Base-by-base conservation (phyloP, 73 alveolate species). In the Breviolum minutum region DNA sequence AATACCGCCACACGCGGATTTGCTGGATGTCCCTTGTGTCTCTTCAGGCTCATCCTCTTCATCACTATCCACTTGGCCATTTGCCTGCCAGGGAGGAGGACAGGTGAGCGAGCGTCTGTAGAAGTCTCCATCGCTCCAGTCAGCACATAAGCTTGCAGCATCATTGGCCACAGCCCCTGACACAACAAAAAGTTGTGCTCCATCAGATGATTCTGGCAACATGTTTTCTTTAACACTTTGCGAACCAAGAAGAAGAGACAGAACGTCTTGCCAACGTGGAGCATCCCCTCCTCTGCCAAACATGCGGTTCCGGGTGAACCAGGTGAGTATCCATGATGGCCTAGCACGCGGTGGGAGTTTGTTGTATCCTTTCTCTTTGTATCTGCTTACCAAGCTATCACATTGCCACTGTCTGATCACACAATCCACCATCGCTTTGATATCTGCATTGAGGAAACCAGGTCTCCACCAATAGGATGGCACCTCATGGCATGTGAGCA, bases 401-500 rank as follows among this genome's bases (percentile, higher is more conserved):
- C 86, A 70, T 48, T 90, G 96, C 96, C 96, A 90, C 87, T 71
- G 96, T 30, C 87, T 63, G 70, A 90, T 60, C 73, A 90, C 96
- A 63, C 87, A 90, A 48, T 90, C 87, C 76, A 54, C 30, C 73
- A 90, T 76, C 22, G 62, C 19, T 29, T 63, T 48, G 32, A 90
- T 87, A 24, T 90, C 96, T 8, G 96, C 62, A 24, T 76, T 54
- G 27, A 90, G 32, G 48, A 90, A 90, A 9, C 68, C 96, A 40
- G 32, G 4, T 63, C 32, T 69, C 96, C 96, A 90, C 96, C 96
- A 90, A 20, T 32, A 24, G 29, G 83, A n/a, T 62, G 61, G 40
- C 68, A 40, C 83, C 87, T 90, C 96, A 30, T 70, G 83, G 24
- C 62, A 32, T 63, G 96, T 69, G 87, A 90, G 76, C 64, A 90